Evolutionary conservation across 2,329 filamentous ascomycete genomes (phyloP).

Genomic region (Fusarium sp.): DNA sequence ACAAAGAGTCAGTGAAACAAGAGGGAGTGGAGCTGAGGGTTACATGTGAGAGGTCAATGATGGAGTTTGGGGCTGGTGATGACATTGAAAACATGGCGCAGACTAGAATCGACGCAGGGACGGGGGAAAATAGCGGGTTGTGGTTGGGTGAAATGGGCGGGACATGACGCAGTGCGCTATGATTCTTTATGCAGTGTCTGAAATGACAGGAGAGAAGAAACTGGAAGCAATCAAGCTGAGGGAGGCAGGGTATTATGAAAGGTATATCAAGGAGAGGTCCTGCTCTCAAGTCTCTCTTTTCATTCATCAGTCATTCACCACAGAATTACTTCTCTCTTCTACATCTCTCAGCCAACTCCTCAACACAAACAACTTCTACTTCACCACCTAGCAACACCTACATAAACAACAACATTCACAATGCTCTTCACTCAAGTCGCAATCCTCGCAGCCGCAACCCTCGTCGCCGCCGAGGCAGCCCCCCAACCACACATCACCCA

Average conservation of each 20-base stretch:
- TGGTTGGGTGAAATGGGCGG: constrained; percentile 2
- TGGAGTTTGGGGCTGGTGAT: constrained; percentile 17
- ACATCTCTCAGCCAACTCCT: not conserved
- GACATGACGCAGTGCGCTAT: constrained; percentile 27
- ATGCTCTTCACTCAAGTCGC: constrained; percentile 46
- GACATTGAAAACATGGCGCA: constrained; percentile 38
- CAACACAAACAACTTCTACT: not conserved
- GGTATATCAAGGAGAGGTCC: constrained; percentile 28
- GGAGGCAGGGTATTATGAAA: constrained; percentile 5
- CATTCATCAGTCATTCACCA: constrained; percentile 1
- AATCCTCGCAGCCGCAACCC: constrained; percentile 38
- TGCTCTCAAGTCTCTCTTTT: not conserved
- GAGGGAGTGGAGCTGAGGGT: not conserved
- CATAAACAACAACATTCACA: constrained; percentile 2
- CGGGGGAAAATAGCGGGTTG: not conserved
- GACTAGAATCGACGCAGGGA: constrained; percentile 26
- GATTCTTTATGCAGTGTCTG: constrained; percentile 10
- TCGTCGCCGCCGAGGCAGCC: constrained; percentile 33
- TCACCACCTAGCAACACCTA: not conserved
- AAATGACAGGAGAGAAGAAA: not conserved
- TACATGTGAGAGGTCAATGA: constrained; percentile 3
- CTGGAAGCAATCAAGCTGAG: constrained; percentile 10
- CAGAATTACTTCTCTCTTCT: not conserved
- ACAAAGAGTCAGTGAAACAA: constrained; percentile 16
- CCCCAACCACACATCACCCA: constrained; percentile 28